Conservation (phyloP, 2,329 filamentous ascomycete species). For the Ascochyta koolunga region DNA sequence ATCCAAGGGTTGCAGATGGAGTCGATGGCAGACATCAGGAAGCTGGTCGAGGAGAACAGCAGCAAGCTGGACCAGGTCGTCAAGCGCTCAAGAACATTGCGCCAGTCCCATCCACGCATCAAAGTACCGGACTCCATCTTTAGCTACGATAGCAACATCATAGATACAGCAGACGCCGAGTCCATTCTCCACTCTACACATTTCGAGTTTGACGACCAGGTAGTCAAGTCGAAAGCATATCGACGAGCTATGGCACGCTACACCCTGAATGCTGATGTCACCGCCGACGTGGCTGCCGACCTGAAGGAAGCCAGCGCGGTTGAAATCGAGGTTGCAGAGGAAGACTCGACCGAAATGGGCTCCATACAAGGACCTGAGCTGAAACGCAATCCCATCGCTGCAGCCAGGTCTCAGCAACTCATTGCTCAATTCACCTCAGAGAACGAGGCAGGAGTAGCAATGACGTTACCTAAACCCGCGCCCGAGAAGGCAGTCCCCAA, state of each 20-base stretch:
- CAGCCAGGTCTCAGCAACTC: constrained; percentile 3
- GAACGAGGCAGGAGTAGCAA: background rate
- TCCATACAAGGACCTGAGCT: constrained; percentile 5
- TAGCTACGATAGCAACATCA: background rate
- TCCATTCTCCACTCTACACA: constrained; percentile 30
- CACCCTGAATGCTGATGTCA: constrained; percentile 8
- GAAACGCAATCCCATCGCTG: background rate
- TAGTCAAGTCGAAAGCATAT: constrained; percentile 42
- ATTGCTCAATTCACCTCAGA: constrained; percentile 2
- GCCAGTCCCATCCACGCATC: constrained; percentile 36
- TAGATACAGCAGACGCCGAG: constrained; percentile 19
- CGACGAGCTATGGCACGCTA: constrained; percentile 36
- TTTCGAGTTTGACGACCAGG: constrained; percentile 43
- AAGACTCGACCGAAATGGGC: constrained; percentile 20
- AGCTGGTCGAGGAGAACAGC: constrained; percentile 38
- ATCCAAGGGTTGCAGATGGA: constrained; percentile 46
- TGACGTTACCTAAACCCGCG: background rate
- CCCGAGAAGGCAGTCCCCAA: background rate
- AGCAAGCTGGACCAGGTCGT: constrained; percentile 34
- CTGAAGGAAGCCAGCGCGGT: background rate
- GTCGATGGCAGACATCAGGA: constrained; percentile 41
- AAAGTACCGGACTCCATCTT: constrained; percentile 38
- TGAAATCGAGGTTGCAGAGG: constrained; percentile 13
- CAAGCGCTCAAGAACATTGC: constrained; percentile 33
- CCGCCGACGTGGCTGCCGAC: background rate